Evolutionary conservation across 768 basidiomycete species (phyloP).

Genomic region (Kwoniella newhampshirensis): DNA sequence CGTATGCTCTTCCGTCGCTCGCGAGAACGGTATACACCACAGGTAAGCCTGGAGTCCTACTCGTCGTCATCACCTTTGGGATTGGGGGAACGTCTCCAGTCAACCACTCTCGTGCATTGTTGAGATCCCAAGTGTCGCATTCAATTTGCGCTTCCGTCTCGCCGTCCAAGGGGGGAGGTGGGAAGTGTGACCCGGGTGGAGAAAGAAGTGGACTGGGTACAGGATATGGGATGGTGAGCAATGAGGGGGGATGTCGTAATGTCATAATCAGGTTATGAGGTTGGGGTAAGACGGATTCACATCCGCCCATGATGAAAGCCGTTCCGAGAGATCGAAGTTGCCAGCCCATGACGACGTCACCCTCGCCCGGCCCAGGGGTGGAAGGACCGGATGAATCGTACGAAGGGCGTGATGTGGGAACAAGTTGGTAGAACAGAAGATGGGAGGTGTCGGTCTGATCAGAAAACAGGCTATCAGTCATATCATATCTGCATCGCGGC

Average conservation of each 20-base stretch:
- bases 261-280: slow-evolving; percentile 34
- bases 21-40: slow-evolving; percentile 30
- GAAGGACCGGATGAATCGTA: slow-evolving; percentile 27
- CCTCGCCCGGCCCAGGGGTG: slow-evolving; percentile 47
- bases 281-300: slow-evolving; percentile 27
- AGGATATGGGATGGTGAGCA: slow-evolving; percentile 43
- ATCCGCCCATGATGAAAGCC: slow-evolving; percentile 42
- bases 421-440: slow-evolving; percentile 67
- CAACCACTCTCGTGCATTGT: slow-evolving; percentile 30
- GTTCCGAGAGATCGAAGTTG: slow-evolving; percentile 22
- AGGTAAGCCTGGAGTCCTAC: slow-evolving; percentile 32
- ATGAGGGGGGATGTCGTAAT: slow-evolving; percentile 31
- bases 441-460: slow-evolving; percentile 74
- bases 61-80: slow-evolving; percentile 13
- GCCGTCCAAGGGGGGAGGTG: slow-evolving; percentile 44
- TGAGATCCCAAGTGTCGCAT: slow-evolving; percentile 42
- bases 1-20: slow-evolving; percentile 36
- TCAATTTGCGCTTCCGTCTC: slow-evolving; percentile 42
- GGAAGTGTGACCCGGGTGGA: slow-evolving; percentile 30
- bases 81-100: slow-evolving; percentile 7
- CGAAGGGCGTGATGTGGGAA: slow-evolving; percentile 58
- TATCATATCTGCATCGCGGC: neutral
- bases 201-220: slow-evolving; percentile 34
- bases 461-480: slow-evolving; percentile 4
- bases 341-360: slow-evolving; percentile 38